Conservation (phyloP, 345 rosid genomes). For the Hirschfeldia incana region DNA sequence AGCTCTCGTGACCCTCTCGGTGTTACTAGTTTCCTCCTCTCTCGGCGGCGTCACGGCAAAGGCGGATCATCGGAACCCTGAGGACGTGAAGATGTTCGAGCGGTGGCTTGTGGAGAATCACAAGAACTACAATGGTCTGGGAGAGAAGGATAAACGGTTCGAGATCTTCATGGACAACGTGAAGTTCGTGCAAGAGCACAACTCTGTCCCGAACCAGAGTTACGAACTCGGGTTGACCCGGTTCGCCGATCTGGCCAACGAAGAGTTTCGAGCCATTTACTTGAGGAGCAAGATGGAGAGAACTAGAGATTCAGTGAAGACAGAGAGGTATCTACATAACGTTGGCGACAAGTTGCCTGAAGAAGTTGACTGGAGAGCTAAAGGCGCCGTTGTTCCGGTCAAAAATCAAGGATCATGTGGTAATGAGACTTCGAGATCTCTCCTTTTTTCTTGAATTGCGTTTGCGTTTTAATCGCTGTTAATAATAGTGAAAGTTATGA, state of each 20-base stretch:
- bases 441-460: not conserved
- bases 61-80: slow-evolving; percentile 16
- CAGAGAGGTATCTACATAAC: slow-evolving; percentile 38
- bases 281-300: slow-evolving; percentile 43
- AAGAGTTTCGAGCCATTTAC: slow-evolving; percentile 50
- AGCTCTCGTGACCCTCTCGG: slow-evolving; percentile 16
- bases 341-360: slow-evolving; percentile 45
- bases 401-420: slow-evolving; percentile 47
- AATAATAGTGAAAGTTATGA: not conserved
- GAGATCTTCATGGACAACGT: slow-evolving; percentile 66
- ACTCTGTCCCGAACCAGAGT: slow-evolving; percentile 41
- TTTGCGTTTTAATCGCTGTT: slow-evolving; percentile 11
- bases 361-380: slow-evolving; percentile 53
- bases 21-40: slow-evolving; percentile 12
- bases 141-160: slow-evolving; percentile 65
- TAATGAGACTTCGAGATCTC: not conserved
- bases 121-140: slow-evolving; percentile 57
- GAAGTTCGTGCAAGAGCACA: slow-evolving; percentile 58
- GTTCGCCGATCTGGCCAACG: slow-evolving; percentile 80
- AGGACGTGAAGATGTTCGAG: slow-evolving; percentile 50
- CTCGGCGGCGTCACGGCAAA: slow-evolving; percentile 24
- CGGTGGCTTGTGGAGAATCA: slow-evolving; percentile 55
- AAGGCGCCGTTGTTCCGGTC: slow-evolving; percentile 49
- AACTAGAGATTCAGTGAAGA: slow-evolving; percentile 12
- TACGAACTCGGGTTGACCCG: slow-evolving; percentile 58